Base-by-base conservation (phyloP, 2,329 filamentous ascomycete species). In the Aureobasidium zeae region DNA sequence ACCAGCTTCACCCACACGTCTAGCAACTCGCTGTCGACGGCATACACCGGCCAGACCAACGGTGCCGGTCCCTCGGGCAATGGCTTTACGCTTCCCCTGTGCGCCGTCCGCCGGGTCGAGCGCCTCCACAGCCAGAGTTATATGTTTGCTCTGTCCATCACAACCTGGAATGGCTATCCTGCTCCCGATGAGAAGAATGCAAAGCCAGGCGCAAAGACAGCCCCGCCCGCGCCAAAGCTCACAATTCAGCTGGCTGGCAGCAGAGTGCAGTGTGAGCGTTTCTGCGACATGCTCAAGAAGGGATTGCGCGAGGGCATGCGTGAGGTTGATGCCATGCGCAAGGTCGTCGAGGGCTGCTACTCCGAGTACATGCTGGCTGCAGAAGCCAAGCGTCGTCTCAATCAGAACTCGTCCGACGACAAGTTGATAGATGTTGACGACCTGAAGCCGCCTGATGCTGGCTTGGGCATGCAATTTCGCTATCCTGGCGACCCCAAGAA, bases 401-500 rank as follows among this genome's bases (percentile, higher is more conserved):
- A 42, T 20, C 41, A 49, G 12, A 47, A 56, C 33, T 55, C 57
- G 16, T 54, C 57, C 13, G 67, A 75, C 1, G 77, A 79, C 39
- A 57, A 49, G 49, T 49, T 20, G 60, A 62, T 44, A 72, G 26
- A 53, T 48, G 42, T 42, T 9, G 43, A 48, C 6, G 36, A 46
- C 8, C 21, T 50, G 16, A 44, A 74, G 43, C 77, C 83, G 11
- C 89, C 91, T n/a, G 89, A 98, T 64, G 91, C 88, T 16, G 91
- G 91, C 1, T 69, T 98, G 25, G 91, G 91, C 25, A 85, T 93
- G 75, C 64, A 93, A 11, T 98, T 95, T 64, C 80, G 83, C 56
- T 98, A 98, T 58, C 91, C 91, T 1, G 91, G 91, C 45, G 93
- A 98, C 66, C 77, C 88, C 26, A 85, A 88, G 59, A 96, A 96